Evolutionary conservation across 2,329 filamentous ascomycete species (phyloP).

Genomic region (Calonectria henricotiae): DNA sequence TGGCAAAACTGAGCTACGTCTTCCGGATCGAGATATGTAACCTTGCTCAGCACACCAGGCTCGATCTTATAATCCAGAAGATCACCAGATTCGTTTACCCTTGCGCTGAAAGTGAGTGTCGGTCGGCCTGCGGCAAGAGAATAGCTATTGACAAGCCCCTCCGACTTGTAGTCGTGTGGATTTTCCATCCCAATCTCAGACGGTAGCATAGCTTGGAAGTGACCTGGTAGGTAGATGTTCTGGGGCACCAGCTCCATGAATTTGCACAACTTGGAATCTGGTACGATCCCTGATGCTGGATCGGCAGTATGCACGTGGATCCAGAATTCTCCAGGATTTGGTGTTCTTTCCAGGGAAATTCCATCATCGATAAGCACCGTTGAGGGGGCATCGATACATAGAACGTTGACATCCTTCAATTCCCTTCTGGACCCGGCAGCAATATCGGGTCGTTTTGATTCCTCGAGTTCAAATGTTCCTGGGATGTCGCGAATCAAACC

Average conservation of each 20-base stretch:
- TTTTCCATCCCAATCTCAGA: constrained; percentile 53
- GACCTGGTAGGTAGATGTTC: constrained; percentile 74
- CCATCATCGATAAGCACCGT: constrained; percentile 86
- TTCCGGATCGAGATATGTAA: constrained; percentile 72
- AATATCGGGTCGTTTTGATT: constrained; percentile 62
- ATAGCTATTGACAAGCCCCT: constrained; percentile 66
- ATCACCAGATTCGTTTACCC: constrained; percentile 68
- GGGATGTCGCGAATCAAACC: constrained; percentile 60
- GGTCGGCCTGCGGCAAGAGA: constrained; percentile 70
- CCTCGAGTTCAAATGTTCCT: constrained; percentile 54
- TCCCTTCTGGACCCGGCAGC: constrained; percentile 70
- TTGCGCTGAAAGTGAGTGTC: constrained; percentile 76
- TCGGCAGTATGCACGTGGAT: constrained; percentile 86
- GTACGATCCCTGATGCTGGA: constrained; percentile 79
- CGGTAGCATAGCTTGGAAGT: constrained; percentile 73
- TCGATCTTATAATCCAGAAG: constrained; percentile 71
- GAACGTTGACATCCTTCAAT: constrained; percentile 74
- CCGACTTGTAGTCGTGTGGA: constrained; percentile 54
- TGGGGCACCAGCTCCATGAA: constrained; percentile 75
- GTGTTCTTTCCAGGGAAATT: constrained; percentile 78
- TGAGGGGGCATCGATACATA: constrained; percentile 79
- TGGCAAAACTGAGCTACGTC: constrained; percentile 66
- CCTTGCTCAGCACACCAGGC: constrained; percentile 68
- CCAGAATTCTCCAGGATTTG: constrained; percentile 75
- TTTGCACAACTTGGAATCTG: constrained; percentile 71